Conservation (phyloP, 352 stramenopile species). For the Peronospora destructor region DNA sequence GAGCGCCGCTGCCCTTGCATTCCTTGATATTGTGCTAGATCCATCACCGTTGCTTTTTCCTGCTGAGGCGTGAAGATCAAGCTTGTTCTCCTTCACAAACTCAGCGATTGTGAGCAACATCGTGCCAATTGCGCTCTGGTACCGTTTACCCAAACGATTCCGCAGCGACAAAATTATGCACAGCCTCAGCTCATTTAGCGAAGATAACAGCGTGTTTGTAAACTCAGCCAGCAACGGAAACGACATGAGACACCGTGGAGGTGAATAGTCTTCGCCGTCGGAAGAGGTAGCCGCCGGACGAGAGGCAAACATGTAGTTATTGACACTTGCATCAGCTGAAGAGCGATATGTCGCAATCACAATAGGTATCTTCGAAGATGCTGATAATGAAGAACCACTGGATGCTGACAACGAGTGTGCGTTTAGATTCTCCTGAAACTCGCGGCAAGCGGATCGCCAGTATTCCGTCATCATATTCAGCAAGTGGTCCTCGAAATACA, state of each 20-base stretch:
- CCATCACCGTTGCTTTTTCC: constrained; percentile 10
- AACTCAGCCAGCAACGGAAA: constrained; percentile 83
- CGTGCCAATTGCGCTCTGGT: constrained; percentile 43
- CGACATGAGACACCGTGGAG: constrained; percentile 75
- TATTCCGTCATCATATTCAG: constrained; percentile 52
- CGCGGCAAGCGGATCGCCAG: constrained; percentile 48
- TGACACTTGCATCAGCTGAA: constrained; percentile 12
- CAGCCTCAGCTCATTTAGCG: constrained; percentile 80
- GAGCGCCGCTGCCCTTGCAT: constrained; percentile 25
- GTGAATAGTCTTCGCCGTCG: constrained; percentile 44
- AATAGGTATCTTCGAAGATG: constrained; percentile 50
- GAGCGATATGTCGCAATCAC: constrained; percentile 66
- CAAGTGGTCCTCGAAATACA: constrained; percentile 81
- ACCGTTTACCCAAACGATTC: constrained; percentile 46
- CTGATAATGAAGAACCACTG: constrained; percentile 17
- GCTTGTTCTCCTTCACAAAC: constrained; percentile 50
- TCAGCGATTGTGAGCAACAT: constrained; percentile 47
- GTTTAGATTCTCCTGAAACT: constrained; percentile 57
- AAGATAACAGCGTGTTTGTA: constrained; percentile 72
- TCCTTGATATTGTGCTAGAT: constrained; percentile 5
- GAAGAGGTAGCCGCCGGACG: constrained; percentile 5
- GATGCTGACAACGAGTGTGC: constrained; percentile 31
- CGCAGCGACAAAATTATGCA: constrained; percentile 63
- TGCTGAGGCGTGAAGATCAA: constrained; percentile 22
- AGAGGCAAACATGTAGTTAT: constrained; percentile 25